Conservation (phyloP, 2,329 filamentous ascomycete species). For the Huntiella savannae region DNA sequence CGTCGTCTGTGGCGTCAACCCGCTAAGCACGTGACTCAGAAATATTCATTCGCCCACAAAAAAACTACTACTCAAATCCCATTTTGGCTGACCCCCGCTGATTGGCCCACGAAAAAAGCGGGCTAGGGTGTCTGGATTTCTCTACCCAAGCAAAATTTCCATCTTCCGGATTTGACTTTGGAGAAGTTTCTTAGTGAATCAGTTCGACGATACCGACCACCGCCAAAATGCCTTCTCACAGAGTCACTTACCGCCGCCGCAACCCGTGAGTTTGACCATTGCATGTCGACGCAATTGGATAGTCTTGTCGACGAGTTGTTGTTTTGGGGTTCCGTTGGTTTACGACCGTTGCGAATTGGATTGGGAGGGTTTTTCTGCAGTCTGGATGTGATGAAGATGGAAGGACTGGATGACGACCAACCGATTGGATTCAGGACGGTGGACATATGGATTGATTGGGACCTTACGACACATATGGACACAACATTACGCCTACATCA, state of each 20-base stretch:
- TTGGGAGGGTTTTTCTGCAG: no score
- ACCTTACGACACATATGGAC: background rate
- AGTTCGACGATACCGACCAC: slow-evolving; percentile 20
- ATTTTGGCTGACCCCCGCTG: slow-evolving; percentile 9
- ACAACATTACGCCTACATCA: no score
- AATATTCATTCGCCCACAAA: slow-evolving; percentile 10
- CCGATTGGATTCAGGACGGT: background rate
- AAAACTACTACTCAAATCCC: slow-evolving; percentile 3
- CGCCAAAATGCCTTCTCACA: slow-evolving; percentile 38
- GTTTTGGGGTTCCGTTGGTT: no score
- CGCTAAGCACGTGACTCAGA: slow-evolving; percentile 9
- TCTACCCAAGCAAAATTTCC: slow-evolving; percentile 24
- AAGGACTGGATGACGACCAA: background rate
- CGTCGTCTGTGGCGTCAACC: slow-evolving; percentile 7
- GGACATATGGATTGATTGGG: background rate
- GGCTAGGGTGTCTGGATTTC: slow-evolving; percentile 12
- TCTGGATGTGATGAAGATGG: background rate
- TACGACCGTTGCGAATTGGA: no score
- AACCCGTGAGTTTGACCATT: slow-evolving; percentile 46
- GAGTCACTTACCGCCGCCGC: slow-evolving; percentile 54
- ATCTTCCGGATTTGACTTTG: slow-evolving; percentile 16
- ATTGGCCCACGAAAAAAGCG: slow-evolving; percentile 13
- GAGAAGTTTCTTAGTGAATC: slow-evolving; percentile 15
- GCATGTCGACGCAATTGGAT: no score
- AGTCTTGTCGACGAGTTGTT: no score